phyloP scores from a whole-genome alignment of 371 early-diverging fungal species.

The Syncephalastrum sp. region DNA sequence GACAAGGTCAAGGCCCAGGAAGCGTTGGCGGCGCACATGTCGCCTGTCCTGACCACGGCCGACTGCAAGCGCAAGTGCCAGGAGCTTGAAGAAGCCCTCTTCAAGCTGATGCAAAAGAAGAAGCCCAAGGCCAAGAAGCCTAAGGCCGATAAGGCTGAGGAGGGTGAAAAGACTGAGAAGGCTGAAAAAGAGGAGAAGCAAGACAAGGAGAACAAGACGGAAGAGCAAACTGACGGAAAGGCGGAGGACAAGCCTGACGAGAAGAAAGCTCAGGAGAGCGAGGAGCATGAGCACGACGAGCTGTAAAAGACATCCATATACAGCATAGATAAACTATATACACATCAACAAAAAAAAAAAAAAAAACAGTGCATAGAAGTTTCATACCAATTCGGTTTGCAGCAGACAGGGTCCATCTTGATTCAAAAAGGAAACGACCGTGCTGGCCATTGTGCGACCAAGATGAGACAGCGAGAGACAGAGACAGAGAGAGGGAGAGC shows the following conservation, averaged over 20 bases:
- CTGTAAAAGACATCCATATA: too few species aligned
- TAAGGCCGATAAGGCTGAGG: background rate
- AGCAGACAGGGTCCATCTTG: too few species aligned
- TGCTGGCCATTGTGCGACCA: too few species aligned
- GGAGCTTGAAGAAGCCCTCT: constrained; percentile 53
- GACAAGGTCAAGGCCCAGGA: constrained; percentile 63
- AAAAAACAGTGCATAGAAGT: too few species aligned
- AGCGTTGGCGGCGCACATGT: constrained; percentile 52
- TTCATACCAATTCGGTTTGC: too few species aligned
- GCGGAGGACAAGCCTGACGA: background rate
- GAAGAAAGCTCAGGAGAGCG: background rate
- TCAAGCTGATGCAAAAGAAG: constrained; percentile 57
- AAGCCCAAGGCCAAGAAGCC: constrained; percentile 50
- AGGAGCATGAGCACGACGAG: background rate
- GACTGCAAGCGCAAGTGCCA: constrained; percentile 50
- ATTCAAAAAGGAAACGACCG: too few species aligned
- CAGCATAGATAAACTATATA: too few species aligned
- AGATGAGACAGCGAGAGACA: background rate
- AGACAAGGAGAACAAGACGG: constrained; percentile 1
- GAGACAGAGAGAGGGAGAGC: background rate
- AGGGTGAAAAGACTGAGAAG: background rate
- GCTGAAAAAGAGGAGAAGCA: background rate
- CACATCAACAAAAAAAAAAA: too few species aligned
- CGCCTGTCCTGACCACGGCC: constrained; percentile 62
- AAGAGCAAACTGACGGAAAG: background rate